A percentile compares a stretch with the other conserved stretches of the same genome.
phyloP scores from a whole-genome alignment of 208 protist genomes.

The Crithidia thermophila region DNA sequence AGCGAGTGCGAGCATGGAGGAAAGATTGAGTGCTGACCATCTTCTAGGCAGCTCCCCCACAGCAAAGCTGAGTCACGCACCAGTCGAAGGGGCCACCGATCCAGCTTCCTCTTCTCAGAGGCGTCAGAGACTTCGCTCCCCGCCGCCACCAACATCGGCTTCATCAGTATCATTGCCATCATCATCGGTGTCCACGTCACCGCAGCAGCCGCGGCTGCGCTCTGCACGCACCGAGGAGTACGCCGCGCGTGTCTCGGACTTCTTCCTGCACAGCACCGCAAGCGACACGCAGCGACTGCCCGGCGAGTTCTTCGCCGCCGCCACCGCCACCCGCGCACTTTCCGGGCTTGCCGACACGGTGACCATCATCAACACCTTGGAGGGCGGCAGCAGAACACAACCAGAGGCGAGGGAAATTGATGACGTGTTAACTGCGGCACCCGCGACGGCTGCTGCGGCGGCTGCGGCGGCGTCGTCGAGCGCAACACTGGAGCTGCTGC shows the following conservation, averaged over 20 bases:
- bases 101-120: no score
- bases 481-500: constrained; percentile 11
- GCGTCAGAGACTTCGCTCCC: no score
- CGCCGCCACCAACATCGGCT: no score
- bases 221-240: no score
- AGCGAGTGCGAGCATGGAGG: no score
- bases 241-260: not conserved
- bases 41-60: no score
- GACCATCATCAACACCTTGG: not conserved
- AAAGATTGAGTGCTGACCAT: no score
- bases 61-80: no score
- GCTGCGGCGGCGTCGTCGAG: not conserved
- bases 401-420: not conserved
- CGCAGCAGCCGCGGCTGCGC: no score
- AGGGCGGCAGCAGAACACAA: not conserved
- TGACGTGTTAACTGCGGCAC: not conserved
- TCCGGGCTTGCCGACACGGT: not conserved
- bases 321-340: not conserved
- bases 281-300: constrained; percentile 27
- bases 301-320: constrained; percentile 13
- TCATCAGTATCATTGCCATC: no score
- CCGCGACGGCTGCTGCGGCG: not conserved
- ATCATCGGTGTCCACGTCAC: no score
- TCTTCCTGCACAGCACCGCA: not conserved
- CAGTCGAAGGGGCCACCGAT: no score